A percentile compares a stretch with the other conserved stretches of the same genome.
phyloP scores from a whole-genome alignment of 768 basidiomycete genomes.

The Suillus spraguei region DNA sequence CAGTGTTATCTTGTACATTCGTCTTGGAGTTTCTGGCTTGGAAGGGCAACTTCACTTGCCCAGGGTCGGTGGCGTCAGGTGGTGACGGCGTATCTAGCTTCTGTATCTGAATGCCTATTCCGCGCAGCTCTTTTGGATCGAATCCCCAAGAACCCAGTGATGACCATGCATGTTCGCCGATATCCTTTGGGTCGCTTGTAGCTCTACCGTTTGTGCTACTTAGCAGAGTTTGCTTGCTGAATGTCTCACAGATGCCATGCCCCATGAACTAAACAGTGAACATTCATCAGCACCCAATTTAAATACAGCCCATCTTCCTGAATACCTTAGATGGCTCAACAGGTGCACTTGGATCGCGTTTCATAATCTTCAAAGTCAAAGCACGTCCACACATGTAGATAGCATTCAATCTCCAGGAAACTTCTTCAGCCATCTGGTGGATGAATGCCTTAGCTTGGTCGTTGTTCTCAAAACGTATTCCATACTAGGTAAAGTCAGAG shows the following conservation, averaged over 20 bases:
- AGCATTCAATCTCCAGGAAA: slow-evolving; percentile 68
- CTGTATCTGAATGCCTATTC: slow-evolving; percentile 88
- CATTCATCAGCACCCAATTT: too few relatives aligned
- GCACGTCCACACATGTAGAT: slow-evolving; percentile 71
- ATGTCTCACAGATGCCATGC: too few relatives aligned
- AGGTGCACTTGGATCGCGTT: slow-evolving; percentile 82
- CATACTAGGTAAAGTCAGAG: slow-evolving; percentile 67
- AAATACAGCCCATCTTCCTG: too few relatives aligned
- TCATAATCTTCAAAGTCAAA: slow-evolving; percentile 88
- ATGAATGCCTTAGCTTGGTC: slow-evolving; percentile 84
- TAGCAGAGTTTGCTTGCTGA: too few relatives aligned
- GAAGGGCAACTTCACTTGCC: too few relatives aligned
- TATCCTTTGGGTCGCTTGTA: slow-evolving; percentile 70
- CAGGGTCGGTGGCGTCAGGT: too few relatives aligned
- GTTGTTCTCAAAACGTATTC: slow-evolving; percentile 86
- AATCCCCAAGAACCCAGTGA: slow-evolving; percentile 74
- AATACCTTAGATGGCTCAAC: slow-evolving; percentile 87
- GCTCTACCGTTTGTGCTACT: slow-evolving; percentile 61
- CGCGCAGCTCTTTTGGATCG: slow-evolving; percentile 85
- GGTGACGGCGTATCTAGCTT: too few relatives aligned
- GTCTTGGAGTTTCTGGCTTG: too few relatives aligned
- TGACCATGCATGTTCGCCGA: slow-evolving; percentile 78
- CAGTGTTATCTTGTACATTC: too few relatives aligned
- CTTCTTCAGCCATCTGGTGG: slow-evolving; percentile 72
- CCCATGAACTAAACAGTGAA: too few relatives aligned